Base-by-base conservation (phyloP, 1,284 basidiomycete species). In the Melanopsichium pennsylvanicum region DNA sequence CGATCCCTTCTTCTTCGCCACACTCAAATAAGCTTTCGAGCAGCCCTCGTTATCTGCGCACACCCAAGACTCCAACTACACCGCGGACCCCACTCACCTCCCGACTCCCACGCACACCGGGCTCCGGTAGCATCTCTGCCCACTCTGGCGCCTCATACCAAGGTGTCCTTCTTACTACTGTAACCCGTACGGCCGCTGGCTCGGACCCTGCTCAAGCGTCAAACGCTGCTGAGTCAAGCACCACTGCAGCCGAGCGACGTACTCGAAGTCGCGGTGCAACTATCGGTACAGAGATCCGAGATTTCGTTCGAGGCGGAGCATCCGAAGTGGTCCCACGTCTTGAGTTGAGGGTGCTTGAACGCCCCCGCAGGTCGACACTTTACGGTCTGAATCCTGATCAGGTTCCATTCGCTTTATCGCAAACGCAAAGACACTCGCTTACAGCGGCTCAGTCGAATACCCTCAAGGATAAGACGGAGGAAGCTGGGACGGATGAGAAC, bases 81-180 rank as follows among this genome's bases (percentile, higher is more conserved):
- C 50, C 58, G 0, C 33, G 16, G 18, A 54, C 51, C 10, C 51
- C 51, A 9, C 38, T 58, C 25, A 51, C 41, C 31, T 36, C 44
- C 15, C 50, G 44, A 16, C 31, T 55, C 8, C 46, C 59, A 16
- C 29, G 36, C 40, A 40, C 54, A 3, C 46, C 54, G 5, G 23
- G 26, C n/a, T 47, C n/a, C n/a, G n/a, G n/a, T n/a, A n/a, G n/a
- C n/a, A n/a, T n/a, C n/a, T n/a, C 41, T 8, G 41, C 40, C 2
- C 49, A 29, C 10, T 35, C 47, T n/a, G n/a, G 32, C 7, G 37
- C 21, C 21, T 27, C 49, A 7, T 58, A 58, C 21, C 61, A 46
- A n/a, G 61, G 61, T 37, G 37, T 58, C 3, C 42, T 64, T 2
- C 49, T 64, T 18, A 58, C 61, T 27, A 64, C 61, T 13, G 34